These are phyloP conservation scores for Meyerozyma elateridarum DNA, from an alignment of 1,139 yeast genomes.

Conservation along the genomic window DNA sequence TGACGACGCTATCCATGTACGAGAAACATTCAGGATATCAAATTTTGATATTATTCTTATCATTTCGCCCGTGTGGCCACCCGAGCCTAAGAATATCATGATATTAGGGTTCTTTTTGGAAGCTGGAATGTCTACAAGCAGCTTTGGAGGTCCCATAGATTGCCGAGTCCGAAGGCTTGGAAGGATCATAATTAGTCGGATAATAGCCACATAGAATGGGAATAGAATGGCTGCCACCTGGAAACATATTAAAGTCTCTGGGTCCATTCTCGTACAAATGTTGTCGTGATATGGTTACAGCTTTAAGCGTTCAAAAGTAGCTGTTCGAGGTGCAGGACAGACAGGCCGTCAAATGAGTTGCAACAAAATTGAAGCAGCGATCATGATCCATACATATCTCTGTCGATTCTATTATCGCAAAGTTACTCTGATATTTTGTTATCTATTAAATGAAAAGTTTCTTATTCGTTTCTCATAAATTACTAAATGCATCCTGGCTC, in stretches of 20 bases:
- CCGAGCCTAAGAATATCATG: slow-evolving; percentile 71
- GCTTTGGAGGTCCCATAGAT: slow-evolving; percentile 2
- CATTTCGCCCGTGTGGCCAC: slow-evolving; percentile 97
- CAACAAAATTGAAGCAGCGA: no score
- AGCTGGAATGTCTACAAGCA: slow-evolving; percentile 9
- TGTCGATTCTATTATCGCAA: no score
- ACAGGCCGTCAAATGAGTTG: no score
- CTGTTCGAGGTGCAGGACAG: no score
- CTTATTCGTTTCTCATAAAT: no score
- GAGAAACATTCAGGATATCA: slow-evolving; percentile 20
- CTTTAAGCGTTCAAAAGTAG: no score
- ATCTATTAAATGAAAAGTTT: no score
- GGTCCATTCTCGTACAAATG: no score
- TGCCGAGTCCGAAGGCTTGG: slow-evolving; percentile 19
- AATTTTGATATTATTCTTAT: slow-evolving; percentile 50
- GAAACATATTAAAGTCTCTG: slow-evolving; percentile 21
- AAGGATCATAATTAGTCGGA: slow-evolving; percentile 26
- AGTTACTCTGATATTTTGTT: no score
- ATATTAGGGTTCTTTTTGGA: slow-evolving; percentile 22
- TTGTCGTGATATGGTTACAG: no score
- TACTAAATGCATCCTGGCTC: no score
- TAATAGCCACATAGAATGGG: slow-evolving; percentile 21
- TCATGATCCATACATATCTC: no score
- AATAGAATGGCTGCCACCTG: slow-evolving; percentile 18
- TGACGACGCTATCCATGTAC: slow-evolving; percentile 47